Percentiles rank a stretch among this genome's conserved stretches.
phyloP scores from a whole-genome alignment of 2,329 filamentous ascomycete species.

The Colletotrichum simmondsii region DNA sequence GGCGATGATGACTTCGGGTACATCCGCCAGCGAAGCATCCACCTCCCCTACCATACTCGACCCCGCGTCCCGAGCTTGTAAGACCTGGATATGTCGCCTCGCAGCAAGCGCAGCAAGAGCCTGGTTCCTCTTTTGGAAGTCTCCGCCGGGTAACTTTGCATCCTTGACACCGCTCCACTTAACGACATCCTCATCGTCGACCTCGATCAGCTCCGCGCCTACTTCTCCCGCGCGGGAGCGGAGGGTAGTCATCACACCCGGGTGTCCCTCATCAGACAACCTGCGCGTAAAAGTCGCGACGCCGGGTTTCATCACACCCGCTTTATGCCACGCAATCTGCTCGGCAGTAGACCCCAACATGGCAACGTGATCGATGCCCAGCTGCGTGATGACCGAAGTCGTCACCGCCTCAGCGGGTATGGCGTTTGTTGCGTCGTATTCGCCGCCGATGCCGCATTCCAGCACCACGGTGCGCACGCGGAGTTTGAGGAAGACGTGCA shows the following conservation, averaged over 20 bases:
- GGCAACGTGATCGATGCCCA: constrained; percentile 76
- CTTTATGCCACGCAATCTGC: constrained; percentile 80
- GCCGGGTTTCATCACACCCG: constrained; percentile 74
- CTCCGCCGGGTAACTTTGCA: constrained; percentile 61
- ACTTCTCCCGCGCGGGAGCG: constrained; percentile 63
- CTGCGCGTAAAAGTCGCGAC: constrained; percentile 57
- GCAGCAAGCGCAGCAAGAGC: constrained; percentile 61
- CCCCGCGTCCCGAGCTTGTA: constrained; percentile 54
- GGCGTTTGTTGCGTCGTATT: constrained; percentile 76
- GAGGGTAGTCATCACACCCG: constrained; percentile 58
- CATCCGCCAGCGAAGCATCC: not conserved
- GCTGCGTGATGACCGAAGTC: constrained; percentile 70
- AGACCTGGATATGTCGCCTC: constrained; percentile 33
- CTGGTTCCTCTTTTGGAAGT: constrained; percentile 70
- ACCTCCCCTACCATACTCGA: constrained; percentile 41
- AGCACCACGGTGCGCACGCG: constrained; percentile 71
- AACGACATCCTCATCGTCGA: constrained; percentile 13
- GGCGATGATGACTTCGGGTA: constrained; percentile 74
- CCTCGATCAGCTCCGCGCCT: constrained; percentile 53
- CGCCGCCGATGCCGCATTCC: constrained; percentile 75
- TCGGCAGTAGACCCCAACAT: constrained; percentile 71
- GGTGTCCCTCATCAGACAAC: constrained; percentile 33
- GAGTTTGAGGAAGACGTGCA: constrained; percentile 74
- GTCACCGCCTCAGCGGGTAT: constrained; percentile 61
- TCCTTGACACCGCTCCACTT: constrained; percentile 41